Percentiles rank a stretch among this genome's conserved stretches.
Conservation (phyloP, 805 yeast genomes). For the Lipomyces mesembrius region DNA sequence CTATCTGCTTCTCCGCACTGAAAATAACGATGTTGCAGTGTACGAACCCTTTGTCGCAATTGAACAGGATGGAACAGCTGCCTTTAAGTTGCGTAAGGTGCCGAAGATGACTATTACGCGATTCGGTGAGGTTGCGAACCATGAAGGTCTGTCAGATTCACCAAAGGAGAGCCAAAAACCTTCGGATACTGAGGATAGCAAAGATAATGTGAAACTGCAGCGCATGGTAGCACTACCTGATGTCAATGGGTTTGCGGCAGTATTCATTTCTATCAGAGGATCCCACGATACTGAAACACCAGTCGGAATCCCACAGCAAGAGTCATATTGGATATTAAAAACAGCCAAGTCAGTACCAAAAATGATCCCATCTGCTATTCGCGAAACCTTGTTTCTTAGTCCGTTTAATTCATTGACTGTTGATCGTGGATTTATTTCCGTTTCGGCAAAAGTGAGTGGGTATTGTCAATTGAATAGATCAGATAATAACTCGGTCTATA, state of each 20-base stretch:
- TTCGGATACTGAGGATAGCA: background rate
- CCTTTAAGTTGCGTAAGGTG: conserved; percentile 48
- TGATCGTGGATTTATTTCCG: conserved; percentile 64
- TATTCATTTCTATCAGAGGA: conserved; percentile 57
- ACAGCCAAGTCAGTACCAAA: conserved; percentile 66
- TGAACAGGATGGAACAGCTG: background rate
- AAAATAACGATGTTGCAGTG: conserved; percentile 77
- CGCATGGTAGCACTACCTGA: conserved; percentile 60
- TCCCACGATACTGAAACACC: background rate
- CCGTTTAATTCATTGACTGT: conserved; percentile 50
- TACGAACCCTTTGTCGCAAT: conserved; percentile 61
- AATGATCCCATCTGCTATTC: conserved; percentile 64
- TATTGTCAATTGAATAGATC: conserved; percentile 63
- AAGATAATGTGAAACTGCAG: conserved; percentile 7
- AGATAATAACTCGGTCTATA: background rate
- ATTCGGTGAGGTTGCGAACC: conserved; percentile 43
- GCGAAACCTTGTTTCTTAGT: conserved; percentile 56
- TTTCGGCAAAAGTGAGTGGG: conserved; percentile 56
- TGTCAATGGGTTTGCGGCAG: conserved; percentile 60
- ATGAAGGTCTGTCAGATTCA: background rate
- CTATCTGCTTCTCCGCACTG: conserved; percentile 69
- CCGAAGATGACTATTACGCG: conserved; percentile 56
- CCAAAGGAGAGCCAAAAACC: background rate
- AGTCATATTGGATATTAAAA: conserved; percentile 71
- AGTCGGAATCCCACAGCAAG: conserved; percentile 35